Evolutionary conservation across 2,329 filamentous ascomycete genomes (phyloP).

Genomic region (Trichoderma sp.): DNA sequence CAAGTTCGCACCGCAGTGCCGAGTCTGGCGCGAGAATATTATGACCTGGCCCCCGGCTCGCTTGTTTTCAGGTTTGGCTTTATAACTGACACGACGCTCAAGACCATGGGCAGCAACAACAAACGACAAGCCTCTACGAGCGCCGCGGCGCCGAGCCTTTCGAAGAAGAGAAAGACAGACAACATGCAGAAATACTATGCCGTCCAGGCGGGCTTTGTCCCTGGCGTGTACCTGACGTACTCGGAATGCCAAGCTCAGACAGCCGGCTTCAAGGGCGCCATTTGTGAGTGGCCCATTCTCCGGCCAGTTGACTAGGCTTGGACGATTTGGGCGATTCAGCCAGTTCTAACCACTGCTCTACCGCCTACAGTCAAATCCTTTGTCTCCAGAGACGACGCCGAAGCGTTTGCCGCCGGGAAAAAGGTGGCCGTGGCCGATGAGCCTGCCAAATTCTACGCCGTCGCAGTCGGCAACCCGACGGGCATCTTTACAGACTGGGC

Average conservation of each 20-base stretch:
- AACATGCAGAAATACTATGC: conserved; percentile 59
- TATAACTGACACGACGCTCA: conserved; percentile 6
- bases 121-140: conserved; percentile 29
- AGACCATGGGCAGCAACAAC: conserved; percentile 30
- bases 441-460: conserved; percentile 55
- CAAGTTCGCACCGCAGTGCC: conserved; percentile 19
- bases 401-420: conserved; percentile 68
- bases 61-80: conserved; percentile 27
- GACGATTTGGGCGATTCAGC: conserved; percentile 1
- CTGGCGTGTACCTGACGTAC: conserved; percentile 62
- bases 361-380: conserved; percentile 71
- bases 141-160: conserved; percentile 21
- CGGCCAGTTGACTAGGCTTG: neutral
- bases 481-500: conserved; percentile 65
- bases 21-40: conserved; percentile 23
- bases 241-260: conserved; percentile 60
- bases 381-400: conserved; percentile 67
- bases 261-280: conserved; percentile 59
- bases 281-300: conserved; percentile 53
- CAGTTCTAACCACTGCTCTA: neutral
- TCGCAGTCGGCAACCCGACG: conserved; percentile 55
- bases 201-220: conserved; percentile 53
- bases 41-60: conserved; percentile 22
- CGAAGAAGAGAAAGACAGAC: conserved; percentile 50
- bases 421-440: conserved; percentile 37